Conservation (phyloP, 2,329 filamentous ascomycete genomes). For the Aspergillus alliaceus region DNA sequence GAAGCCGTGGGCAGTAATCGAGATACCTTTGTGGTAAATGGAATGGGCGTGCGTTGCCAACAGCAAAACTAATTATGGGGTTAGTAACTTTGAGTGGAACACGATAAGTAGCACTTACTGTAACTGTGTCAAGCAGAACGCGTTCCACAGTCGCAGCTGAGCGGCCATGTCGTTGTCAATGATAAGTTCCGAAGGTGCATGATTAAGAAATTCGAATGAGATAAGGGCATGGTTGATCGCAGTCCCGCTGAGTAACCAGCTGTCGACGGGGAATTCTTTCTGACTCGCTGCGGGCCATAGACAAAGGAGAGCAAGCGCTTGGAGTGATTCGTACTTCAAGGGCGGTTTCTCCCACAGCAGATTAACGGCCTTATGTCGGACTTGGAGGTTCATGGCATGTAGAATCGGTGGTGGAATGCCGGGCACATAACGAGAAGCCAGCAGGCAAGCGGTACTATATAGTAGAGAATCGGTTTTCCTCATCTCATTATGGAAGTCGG, state of each 20-base stretch:
- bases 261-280: constrained; percentile 35
- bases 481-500: constrained; percentile 26
- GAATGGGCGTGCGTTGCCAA: constrained; percentile 32
- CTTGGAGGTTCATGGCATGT: constrained; percentile 31
- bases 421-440: constrained; percentile 35
- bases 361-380: constrained; percentile 32
- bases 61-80: constrained; percentile 26
- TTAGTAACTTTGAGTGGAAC: constrained; percentile 6
- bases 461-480: constrained; percentile 28
- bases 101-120: constrained; percentile 22
- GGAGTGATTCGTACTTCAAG: constrained; percentile 31
- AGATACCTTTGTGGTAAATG: constrained; percentile 31
- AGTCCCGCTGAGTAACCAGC: constrained; percentile 38
- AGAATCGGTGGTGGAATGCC: constrained; percentile 28
- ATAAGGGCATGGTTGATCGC: constrained; percentile 35
- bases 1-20: constrained; percentile 30
- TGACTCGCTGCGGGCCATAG: constrained; percentile 33
- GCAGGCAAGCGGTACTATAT: constrained; percentile 34
- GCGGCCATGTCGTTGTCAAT: constrained; percentile 30
- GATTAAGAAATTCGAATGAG: constrained; percentile 22
- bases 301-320: constrained; percentile 32
- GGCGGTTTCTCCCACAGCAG: constrained; percentile 30
- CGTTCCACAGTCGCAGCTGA: constrained; percentile 36
- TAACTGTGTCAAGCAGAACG: constrained; percentile 33
- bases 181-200: constrained; percentile 20